A percentile compares a stretch with the other conserved stretches of the same genome.
phyloP scores from a whole-genome alignment of 2,329 filamentous ascomycete species.

The Epichloe coenophiala region DNA sequence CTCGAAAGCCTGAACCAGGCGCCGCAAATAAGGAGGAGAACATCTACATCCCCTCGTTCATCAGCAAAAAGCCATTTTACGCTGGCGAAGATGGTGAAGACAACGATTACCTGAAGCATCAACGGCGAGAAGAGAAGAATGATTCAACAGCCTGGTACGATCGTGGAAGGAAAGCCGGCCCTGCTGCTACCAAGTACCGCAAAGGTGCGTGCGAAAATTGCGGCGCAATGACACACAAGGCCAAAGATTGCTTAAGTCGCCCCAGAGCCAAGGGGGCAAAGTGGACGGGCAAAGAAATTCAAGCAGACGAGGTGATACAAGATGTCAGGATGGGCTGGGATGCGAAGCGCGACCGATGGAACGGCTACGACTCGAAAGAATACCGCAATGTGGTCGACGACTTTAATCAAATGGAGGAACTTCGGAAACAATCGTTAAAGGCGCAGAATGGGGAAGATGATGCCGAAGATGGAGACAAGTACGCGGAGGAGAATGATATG shows the following conservation, averaged over 20 bases:
- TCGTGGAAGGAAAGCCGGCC: conserved; percentile 68
- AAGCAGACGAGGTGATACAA: conserved; percentile 79
- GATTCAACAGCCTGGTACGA: conserved; percentile 84
- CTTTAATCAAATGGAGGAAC: conserved; percentile 71
- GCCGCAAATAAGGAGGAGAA: conserved; percentile 71
- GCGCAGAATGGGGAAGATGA: conserved; percentile 28
- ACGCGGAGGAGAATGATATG: conserved; percentile 95
- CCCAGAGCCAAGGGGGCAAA: conserved; percentile 81
- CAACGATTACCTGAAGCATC: conserved; percentile 90
- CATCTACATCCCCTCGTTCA: conserved; percentile 96
- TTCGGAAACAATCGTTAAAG: conserved; percentile 44
- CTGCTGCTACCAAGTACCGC: conserved; percentile 88
- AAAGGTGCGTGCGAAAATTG: conserved; percentile 99
- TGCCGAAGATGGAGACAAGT: conserved; percentile 53
- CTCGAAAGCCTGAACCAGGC: conserved; percentile 21
- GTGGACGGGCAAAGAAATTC: conserved; percentile 86
- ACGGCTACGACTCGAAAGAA: conserved; percentile 85
- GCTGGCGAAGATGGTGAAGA: conserved; percentile 64
- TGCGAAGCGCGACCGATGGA: conserved; percentile 94
- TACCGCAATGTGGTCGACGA: conserved; percentile 81
- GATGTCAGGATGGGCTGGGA: conserved; percentile 88
- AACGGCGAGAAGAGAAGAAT: conserved; percentile 52
- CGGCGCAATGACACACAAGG: conserved; percentile 91
- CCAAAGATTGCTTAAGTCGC: conserved; percentile 81
- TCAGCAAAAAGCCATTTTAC: conserved; percentile 96